Base-by-base conservation (phyloP, 208 protist genomes). In the Acanthamoeba triangularis region DNA sequence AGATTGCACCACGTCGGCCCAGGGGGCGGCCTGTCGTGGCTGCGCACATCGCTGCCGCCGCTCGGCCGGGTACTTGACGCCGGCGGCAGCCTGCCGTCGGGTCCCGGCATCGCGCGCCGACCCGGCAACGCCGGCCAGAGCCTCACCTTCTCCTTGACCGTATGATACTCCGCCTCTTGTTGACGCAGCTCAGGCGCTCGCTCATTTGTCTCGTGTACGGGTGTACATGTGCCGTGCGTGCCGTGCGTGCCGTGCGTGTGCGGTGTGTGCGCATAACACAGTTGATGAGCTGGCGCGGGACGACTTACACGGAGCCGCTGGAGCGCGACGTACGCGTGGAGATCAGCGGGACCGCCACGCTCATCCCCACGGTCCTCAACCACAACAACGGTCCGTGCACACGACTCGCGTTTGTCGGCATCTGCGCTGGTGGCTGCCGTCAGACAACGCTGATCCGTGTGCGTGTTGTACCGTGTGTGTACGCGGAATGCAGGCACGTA, bases 111-210 rank as follows among this genome's bases (percentile, higher is more conserved):
- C 61, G 61, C 16, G 61, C 61, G 13, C 8, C 61, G 28, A 20
- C 35, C 35, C 13, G 69, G 69, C 37, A 16, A 10, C 1, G 69
- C 69, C 18, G 69, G 69, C 69, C 14, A 78, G n/a, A 47, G n/a
- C 30, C 69, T 78, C 30, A 47, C 69, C 69, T 78, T 78, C 69
- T 78, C 69, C 69, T 20, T 78, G 37, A 78, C 33, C 69, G 69
- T 78, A 74, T 10, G 18, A 1, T 10, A 1, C n/a, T 25, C 65
- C 37, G 37, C 37, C 3, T 41, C 37, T 41, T 41, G 37, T 41
- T 41, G 37, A 3, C 37, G 37, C 37, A 41, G 37, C n/a, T n/a
- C n/a, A n/a, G n/a, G 63, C 65, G 3, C 11, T 18, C n/a, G 65
- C 65, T 35, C 30, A 16, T 23, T 35, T 35, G 8, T 74, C 65